These are phyloP conservation scores for Scheffersomyces spartinae DNA, from an alignment of 805 yeast genomes.

Conservation along the genomic window DNA sequence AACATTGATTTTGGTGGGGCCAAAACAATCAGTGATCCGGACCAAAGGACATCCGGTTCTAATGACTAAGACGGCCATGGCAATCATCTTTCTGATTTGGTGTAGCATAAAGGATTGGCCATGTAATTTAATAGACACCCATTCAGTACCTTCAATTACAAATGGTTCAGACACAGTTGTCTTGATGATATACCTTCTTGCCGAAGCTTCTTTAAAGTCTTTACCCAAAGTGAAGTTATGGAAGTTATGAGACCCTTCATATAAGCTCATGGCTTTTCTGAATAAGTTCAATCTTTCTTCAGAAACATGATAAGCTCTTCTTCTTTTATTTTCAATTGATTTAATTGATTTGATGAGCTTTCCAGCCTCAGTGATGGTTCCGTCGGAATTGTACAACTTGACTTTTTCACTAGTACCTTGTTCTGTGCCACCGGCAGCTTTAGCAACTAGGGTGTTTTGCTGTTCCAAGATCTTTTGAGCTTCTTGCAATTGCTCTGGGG, in stretches of 20 bases:
- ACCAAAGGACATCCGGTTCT: constrained; percentile 77
- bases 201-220: constrained; percentile 71
- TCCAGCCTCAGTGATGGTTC: constrained; percentile 26
- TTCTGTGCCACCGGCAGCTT: constrained; percentile 23
- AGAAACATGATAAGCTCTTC: constrained; percentile 61
- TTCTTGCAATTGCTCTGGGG: constrained; percentile 23
- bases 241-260: constrained; percentile 85
- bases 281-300: constrained; percentile 49
- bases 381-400: constrained; percentile 22
- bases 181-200: constrained; percentile 71
- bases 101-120: constrained; percentile 98
- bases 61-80: constrained; percentile 80
- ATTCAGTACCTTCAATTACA: constrained; percentile 86
- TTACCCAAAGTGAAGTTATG: constrained; percentile 84
- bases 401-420: constrained; percentile 15
- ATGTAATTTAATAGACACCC: constrained; percentile 93
- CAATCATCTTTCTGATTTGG: constrained; percentile 96
- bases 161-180: constrained; percentile 79
- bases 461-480: constrained; percentile 22
- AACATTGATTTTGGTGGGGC: constrained; percentile 63
- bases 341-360: constrained; percentile 40
- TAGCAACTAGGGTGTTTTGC: constrained; percentile 20
- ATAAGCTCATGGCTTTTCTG: constrained; percentile 58
- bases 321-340: constrained; percentile 49
- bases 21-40: constrained; percentile 70